Percentiles rank a stretch among this genome's conserved stretches.
phyloP scores from a whole-genome alignment of 768 basidiomycete species.

The Tylopilus cervinicoccineus region DNA sequence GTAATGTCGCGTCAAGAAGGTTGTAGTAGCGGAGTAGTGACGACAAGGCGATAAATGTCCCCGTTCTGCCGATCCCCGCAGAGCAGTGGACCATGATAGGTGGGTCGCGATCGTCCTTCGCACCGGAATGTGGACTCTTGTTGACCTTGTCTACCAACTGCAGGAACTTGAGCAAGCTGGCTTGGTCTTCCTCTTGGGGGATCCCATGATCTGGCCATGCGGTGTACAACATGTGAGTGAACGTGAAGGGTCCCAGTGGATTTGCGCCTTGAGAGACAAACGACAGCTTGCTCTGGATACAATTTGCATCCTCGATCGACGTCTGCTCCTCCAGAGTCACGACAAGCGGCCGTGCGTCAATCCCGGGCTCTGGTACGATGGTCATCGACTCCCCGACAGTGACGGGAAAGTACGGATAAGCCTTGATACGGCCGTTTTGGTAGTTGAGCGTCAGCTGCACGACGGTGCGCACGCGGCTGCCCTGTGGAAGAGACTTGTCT shows the following conservation, averaged over 20 bases:
- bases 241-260: slow-evolving; percentile 39
- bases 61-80: slow-evolving; percentile 85
- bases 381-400: slow-evolving; percentile 49
- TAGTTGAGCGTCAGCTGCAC: slow-evolving; percentile 76
- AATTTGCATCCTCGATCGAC: slow-evolving; percentile 52
- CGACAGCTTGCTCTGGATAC: slow-evolving; percentile 58
- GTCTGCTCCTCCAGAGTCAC: slow-evolving; percentile 52
- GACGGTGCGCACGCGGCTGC: slow-evolving; percentile 61
- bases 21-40: slow-evolving; percentile 68
- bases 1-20: slow-evolving; percentile 34
- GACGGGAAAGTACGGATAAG: slow-evolving; percentile 72
- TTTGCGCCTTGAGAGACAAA: slow-evolving; percentile 36
- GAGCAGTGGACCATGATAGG: slow-evolving; percentile 83
- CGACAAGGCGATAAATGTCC: slow-evolving; percentile 76
- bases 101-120: slow-evolving; percentile 52
- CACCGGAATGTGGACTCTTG: slow-evolving; percentile 34
- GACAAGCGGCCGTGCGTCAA: slow-evolving; percentile 41
- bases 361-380: slow-evolving; percentile 43
- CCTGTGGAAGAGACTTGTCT: slow-evolving; percentile 20
- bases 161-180: slow-evolving; percentile 58
- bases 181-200: slow-evolving; percentile 57
- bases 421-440: slow-evolving; percentile 71
- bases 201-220: slow-evolving; percentile 88
- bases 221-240: slow-evolving; percentile 68
- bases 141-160: slow-evolving; percentile 63